Base-by-base conservation (phyloP, 2,329 filamentous ascomycete genomes). In the Fusarium nisikadoi region DNA sequence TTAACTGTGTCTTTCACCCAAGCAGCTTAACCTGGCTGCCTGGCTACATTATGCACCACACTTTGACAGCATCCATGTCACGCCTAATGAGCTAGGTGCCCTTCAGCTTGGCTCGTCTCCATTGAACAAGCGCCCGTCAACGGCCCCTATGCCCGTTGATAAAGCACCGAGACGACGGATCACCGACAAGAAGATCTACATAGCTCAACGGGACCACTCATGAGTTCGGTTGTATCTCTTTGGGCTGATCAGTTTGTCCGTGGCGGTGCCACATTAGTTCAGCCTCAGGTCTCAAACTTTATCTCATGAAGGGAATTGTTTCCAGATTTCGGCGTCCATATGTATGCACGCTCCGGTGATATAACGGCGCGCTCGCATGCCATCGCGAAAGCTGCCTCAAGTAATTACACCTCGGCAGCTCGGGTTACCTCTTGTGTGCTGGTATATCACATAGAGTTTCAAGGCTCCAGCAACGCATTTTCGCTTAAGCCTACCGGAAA, bases 71-170 rank as follows among this genome's bases (percentile, higher is more conserved):
- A 47, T 41, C 46, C 41, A 42, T 47, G 60, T 46, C 31, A 27
- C 19, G 25, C 20, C 46, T 31, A 31, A 42, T 35, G 35, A 25
- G n/a, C 23, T 50, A 60, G 52, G 27, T 29, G 9, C 8, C 42
- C 39, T 65, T 49, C 31, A 39, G 36, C 49, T 67, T 55, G 57
- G 53, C 41, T 67, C 27, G 59, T 70, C 65, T 53, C 70, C 70
- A 47, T 73, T 57, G 53, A 63, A 63, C 66, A 73, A 73, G 54
- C 62, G 58, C 62, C 57, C 49, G 54, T 58, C 38, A 38, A 58
- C 62, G 49, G 54, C 59, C 53, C 57, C 46, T 54, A 42, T 62
- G 49, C 60, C 49, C 57, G 36, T 47, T 45, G 46, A 61, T n/a
- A 73, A 68, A 61, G 35, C 66, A 64, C 70, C 36, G 62, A 73